Evolutionary conservation across 176 grass and related monocot genomes (phyloP), one percentile per base, ranked within the genome.

Genomic region (Aegilops bicornis): DNA sequence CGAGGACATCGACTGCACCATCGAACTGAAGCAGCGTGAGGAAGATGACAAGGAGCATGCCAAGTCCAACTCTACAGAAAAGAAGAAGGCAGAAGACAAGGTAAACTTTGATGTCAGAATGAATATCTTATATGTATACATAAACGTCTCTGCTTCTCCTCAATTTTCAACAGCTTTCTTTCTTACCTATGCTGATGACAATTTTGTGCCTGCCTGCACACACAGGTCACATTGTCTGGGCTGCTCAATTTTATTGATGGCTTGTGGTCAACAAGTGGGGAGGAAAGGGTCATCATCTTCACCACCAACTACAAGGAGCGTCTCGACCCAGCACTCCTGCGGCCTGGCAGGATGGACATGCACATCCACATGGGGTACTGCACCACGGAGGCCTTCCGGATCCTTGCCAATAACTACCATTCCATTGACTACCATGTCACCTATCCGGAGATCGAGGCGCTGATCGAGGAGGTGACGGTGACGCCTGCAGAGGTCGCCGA

Each of bases 281-380:
- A 95, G 6, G 95, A 95, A 67, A 90, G 91, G 85, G 90, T 98
- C 73, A 92, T 98, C 62, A 27, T 98, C 52, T 98, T 98, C 89
- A 98, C 95, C 0, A 98, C 95, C 42, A 98, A 98, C 33, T 93
- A 95, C 83, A 95, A 93, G 85, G 95, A 98, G 9, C 82, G 79
- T 70, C 91, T 98, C 6, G 95, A 98, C 86, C 91, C 88, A 1
- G 93, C 95, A 22, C 86, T 98, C 16, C 36, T 98, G 85, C 85
- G 95, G 22, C 89, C 95, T 10, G 93, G 96, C n/a, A 85, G 96
- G 82, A 98, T 98, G 89, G 90, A 95, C 60, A 95, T 98, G 90
- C 96, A 94, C 85, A 88, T 98, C 39, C 75, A 94, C 88, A 95
- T 98, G 96, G 91, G 93, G 54, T 92, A 92, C 79, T 98, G 96